Evolutionary conservation across 495 filamentous ascomycete species (phyloP).

Genomic region (Penicillium odoratum): DNA sequence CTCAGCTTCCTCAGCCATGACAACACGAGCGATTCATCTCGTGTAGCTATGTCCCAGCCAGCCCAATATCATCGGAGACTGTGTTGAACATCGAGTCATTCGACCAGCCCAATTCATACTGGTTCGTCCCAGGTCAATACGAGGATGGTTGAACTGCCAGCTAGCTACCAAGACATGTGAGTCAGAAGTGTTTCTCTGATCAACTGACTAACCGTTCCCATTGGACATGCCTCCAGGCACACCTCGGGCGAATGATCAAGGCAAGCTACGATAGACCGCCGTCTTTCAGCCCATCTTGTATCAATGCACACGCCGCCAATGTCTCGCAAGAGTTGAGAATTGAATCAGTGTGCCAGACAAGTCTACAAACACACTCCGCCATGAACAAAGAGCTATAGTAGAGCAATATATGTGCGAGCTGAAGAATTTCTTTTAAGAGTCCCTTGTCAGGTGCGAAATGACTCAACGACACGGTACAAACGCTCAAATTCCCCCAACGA

Average conservation of each 20-base stretch:
- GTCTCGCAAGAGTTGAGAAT: not conserved
- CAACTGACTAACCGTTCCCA: not conserved
- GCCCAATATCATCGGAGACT: not conserved
- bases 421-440: constrained; percentile 2
- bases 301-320: not conserved
- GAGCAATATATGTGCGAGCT: not conserved
- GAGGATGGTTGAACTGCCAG: not conserved
- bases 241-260: not conserved
- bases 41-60: not conserved
- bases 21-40: not conserved
- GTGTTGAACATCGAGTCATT: not conserved
- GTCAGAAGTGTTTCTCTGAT: constrained; percentile 5
- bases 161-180: not conserved
- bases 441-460: not conserved
- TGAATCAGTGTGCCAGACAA: not conserved
- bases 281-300: not conserved
- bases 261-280: not conserved
- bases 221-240: constrained; percentile 1
- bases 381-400: not conserved
- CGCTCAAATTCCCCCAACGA: not conserved
- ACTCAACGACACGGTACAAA: not conserved
- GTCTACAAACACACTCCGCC: constrained; percentile 1
- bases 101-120: constrained; percentile 2
- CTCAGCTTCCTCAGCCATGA: not conserved
- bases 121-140: not conserved